Conservation (phyloP, 768 basidiomycete genomes). For the Flagelloscypha sp. region DNA sequence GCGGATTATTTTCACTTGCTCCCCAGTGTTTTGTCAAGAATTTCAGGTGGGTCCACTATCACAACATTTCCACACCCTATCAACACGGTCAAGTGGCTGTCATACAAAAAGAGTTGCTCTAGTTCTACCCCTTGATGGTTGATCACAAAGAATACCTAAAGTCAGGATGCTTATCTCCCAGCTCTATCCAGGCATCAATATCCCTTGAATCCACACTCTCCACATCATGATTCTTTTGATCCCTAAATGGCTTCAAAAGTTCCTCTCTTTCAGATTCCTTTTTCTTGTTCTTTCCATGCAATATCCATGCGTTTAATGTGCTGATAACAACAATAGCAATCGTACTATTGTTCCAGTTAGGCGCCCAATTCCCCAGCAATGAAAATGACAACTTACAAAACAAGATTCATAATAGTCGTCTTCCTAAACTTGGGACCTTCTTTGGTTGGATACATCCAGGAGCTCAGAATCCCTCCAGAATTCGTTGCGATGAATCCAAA, state of each 20-base stretch:
- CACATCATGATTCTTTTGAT: not conserved
- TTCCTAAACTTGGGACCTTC: conserved; percentile 3
- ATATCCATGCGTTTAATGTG: conserved; percentile 1
- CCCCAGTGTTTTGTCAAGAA: too few relatives aligned
- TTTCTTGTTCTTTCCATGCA: conserved; percentile 1
- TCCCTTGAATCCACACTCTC: not conserved
- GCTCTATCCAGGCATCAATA: conserved; percentile 3
- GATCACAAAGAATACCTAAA: too few relatives aligned
- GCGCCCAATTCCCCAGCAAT: not conserved
- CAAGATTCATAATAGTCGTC: conserved; percentile 2
- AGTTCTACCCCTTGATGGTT: too few relatives aligned
- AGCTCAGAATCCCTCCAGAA: conserved; percentile 50
- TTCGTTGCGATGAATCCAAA: conserved; percentile 52
- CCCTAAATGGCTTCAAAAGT: not conserved
- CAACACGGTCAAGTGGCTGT: too few relatives aligned
- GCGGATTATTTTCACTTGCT: too few relatives aligned
- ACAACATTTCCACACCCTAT: too few relatives aligned
- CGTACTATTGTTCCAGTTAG: too few relatives aligned
- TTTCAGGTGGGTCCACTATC: too few relatives aligned
- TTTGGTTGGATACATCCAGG: conserved; percentile 33
- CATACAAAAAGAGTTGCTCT: too few relatives aligned
- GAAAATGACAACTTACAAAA: conserved; percentile 1
- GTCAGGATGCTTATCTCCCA: conserved; percentile 2
- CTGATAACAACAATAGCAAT: not conserved
- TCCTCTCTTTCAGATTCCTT: conserved; percentile 2